These are phyloP conservation scores for Talaromyces sp. DNA, from an alignment of 2,329 filamentous ascomycete species.

Conservation along the genomic window DNA sequence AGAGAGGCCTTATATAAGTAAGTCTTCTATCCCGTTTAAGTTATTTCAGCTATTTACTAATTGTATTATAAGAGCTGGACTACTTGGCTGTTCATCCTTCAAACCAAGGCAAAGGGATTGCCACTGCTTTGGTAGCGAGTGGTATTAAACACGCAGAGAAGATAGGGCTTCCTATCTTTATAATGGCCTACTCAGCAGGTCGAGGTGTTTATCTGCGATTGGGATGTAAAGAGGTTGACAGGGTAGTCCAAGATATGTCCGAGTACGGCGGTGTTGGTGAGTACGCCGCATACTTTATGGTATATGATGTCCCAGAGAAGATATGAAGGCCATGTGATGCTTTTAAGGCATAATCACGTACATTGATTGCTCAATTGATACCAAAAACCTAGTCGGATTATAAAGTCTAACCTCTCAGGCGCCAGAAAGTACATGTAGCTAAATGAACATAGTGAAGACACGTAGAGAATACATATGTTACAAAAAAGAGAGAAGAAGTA, in stretches of 20 bases:
- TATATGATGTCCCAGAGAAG: background rate
- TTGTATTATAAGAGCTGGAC: background rate
- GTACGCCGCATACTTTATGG: background rate
- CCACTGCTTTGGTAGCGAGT: background rate
- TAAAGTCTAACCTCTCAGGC: background rate
- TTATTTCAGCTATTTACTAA: background rate
- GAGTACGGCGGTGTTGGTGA: background rate
- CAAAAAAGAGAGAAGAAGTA: constrained; percentile 19
- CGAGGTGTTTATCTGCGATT: background rate
- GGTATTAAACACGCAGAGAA: background rate
- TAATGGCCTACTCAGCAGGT: background rate
- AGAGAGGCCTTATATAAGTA: background rate
- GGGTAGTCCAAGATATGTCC: constrained; percentile 1
- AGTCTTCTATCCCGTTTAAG: background rate
- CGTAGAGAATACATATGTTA: constrained; percentile 13
- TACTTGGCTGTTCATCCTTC: background rate
- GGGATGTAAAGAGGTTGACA: background rate
- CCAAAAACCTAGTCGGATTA: background rate
- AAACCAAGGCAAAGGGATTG: background rate
- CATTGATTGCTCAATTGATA: background rate
- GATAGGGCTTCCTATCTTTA: background rate
- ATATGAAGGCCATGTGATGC: background rate
- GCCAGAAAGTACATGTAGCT: background rate
- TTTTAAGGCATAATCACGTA: too few species aligned
- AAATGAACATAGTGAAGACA: background rate